Conservation (phyloP, 495 filamentous ascomycete genomes). For the Penicillium herquei region DNA sequence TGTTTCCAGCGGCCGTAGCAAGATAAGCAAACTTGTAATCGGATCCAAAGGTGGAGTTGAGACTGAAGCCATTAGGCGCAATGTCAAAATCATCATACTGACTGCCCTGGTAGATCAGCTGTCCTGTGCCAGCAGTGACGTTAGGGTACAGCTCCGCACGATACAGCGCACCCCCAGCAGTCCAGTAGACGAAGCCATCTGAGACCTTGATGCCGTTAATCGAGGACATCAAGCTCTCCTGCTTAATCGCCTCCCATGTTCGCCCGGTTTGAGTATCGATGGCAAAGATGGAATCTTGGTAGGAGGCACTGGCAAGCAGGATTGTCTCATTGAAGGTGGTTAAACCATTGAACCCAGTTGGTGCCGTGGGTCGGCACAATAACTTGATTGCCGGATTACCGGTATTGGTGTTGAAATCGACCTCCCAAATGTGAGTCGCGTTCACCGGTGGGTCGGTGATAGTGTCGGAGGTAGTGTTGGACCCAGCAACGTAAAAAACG, state of each 20-base stretch:
- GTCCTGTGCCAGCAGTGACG: not conserved
- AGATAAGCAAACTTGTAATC: not conserved
- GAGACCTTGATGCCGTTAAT: constrained; percentile 1
- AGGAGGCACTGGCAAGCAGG: not conserved
- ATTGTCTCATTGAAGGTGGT: not conserved
- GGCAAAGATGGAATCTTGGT: not conserved
- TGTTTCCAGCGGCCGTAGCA: not conserved
- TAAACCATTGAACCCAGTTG: not conserved
- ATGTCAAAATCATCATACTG: not conserved
- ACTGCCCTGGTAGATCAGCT: not conserved
- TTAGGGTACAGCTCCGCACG: not conserved
- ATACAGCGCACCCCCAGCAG: not conserved
- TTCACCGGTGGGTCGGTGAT: not conserved
- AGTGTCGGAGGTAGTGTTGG: not conserved
- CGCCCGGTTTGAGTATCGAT: not conserved
- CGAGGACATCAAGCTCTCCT: not conserved
- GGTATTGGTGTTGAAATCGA: not conserved
- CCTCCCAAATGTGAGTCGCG: not conserved
- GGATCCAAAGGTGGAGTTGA: not conserved
- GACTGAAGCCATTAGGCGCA: not conserved
- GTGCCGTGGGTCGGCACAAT: not conserved
- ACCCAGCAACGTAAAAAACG: not conserved
- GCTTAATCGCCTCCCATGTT: not conserved
- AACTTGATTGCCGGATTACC: not conserved
- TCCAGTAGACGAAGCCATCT: not conserved